A percentile compares a stretch with the other conserved stretches of the same genome.
These are phyloP conservation scores for Yamadazyma mexicana DNA, from an alignment of 1,139 yeast species.

Conservation along the genomic window DNA sequence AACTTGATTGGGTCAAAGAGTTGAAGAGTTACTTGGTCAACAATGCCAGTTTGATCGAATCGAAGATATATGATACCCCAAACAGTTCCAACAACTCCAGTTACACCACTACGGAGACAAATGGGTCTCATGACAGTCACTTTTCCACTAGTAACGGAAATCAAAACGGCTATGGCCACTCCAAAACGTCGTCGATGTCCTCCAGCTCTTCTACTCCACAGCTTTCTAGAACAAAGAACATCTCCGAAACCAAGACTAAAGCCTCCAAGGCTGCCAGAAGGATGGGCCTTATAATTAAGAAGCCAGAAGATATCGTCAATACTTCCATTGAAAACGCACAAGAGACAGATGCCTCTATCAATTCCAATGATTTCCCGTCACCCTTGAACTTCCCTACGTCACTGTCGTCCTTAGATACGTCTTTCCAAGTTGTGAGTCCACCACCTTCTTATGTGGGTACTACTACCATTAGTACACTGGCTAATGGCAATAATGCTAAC, in stretches of 20 bases:
- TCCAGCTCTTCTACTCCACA: slow-evolving; percentile 18
- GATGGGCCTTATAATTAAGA: slow-evolving; percentile 66
- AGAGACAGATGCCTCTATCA: slow-evolving; percentile 9
- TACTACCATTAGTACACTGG: slow-evolving; percentile 14
- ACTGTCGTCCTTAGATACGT: slow-evolving; percentile 27
- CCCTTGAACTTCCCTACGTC: slow-evolving; percentile 20
- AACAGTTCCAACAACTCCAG: neutral
- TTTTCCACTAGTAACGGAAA: slow-evolving; percentile 9
- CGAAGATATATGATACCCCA: slow-evolving; percentile 20
- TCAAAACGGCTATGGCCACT: slow-evolving; percentile 4
- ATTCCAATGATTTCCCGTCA: slow-evolving; percentile 14
- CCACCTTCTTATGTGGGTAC: slow-evolving; percentile 19
- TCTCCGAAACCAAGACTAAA: slow-evolving; percentile 57
- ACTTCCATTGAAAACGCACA: slow-evolving; percentile 10
- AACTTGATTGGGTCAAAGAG: slow-evolving; percentile 56
- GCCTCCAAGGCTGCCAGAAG: slow-evolving; percentile 61
- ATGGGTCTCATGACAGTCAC: neutral
- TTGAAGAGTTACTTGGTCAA: slow-evolving; percentile 43
- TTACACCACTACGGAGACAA: neutral
- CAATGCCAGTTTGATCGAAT: slow-evolving; percentile 27
- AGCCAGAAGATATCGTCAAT: slow-evolving; percentile 24
- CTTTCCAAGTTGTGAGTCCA: slow-evolving; percentile 19
- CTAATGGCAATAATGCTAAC: too few relatives aligned
- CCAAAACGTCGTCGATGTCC: slow-evolving; percentile 10
- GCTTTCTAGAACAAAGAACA: slow-evolving; percentile 48